A percentile compares a stretch with the other conserved stretches of the same genome.
phyloP scores from a whole-genome alignment of 345 rosid genomes.

The Aquilaria sinensis region DNA sequence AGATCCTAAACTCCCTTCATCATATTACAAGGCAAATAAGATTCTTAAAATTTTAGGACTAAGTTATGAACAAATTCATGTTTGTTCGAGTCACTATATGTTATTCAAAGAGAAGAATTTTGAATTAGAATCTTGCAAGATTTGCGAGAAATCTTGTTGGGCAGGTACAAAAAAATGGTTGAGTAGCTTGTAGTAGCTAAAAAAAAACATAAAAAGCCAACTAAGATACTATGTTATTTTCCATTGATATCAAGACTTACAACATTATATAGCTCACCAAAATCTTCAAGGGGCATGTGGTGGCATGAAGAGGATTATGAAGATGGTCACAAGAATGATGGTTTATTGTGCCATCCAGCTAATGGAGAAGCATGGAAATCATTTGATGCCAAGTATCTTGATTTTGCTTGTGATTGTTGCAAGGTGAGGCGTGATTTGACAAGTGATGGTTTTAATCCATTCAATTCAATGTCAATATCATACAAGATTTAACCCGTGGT shows the following conservation, averaged over 20 bases:
- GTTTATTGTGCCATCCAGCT: neutral
- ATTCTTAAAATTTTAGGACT: no score
- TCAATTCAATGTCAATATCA: neutral
- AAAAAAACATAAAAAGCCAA: neutral
- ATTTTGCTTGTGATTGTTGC: constrained; percentile 6
- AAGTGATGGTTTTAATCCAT: constrained; percentile 8
- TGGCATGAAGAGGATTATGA: constrained; percentile 13
- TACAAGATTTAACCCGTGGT: neutral
- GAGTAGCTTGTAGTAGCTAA: no score
- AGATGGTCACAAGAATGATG: neutral
- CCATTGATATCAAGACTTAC: constrained; percentile 1
- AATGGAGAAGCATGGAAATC: neutral
- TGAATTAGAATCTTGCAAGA: no score
- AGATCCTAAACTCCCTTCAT: no score
- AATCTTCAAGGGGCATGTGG: neutral
- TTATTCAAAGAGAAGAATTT: no score
- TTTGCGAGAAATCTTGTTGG: no score
- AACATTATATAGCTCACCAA: neutral
- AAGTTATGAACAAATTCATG: no score
- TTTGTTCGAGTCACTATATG: no score
- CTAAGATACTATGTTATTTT: constrained; percentile 8
- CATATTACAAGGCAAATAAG: no score
- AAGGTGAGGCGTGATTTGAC: constrained; percentile 3
- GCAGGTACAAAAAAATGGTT: no score
- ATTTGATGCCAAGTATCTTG: neutral